Percentiles rank a stretch among this genome's conserved stretches.
Evolutionary conservation across 441 rosid species (phyloP).

Genomic region (Jatropha multifida): DNA sequence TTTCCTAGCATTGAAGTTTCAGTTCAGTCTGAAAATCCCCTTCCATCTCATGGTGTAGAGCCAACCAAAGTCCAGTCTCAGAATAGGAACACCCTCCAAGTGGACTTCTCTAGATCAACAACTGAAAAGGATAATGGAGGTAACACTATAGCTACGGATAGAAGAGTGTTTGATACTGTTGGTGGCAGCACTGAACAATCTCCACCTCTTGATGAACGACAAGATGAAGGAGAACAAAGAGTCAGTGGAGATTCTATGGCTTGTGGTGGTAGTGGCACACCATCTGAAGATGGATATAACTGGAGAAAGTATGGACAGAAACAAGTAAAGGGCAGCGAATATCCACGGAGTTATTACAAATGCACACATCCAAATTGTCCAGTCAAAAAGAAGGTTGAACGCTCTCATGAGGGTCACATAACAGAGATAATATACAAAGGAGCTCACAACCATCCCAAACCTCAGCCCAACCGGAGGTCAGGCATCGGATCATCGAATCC

Average conservation of each 20-base stretch:
- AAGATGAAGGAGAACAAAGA: slow-evolving; percentile 72
- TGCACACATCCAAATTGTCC: slow-evolving; percentile 63
- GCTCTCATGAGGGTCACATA: slow-evolving; percentile 66
- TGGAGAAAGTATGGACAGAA: slow-evolving; percentile 79
- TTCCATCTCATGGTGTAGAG: slow-evolving; percentile 39
- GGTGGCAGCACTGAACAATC: slow-evolving; percentile 48
- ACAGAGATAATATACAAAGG: slow-evolving; percentile 77
- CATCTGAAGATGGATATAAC: slow-evolving; percentile 63
- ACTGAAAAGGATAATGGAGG: slow-evolving; percentile 40
- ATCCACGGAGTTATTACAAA: slow-evolving; percentile 74
- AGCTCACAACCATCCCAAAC: slow-evolving; percentile 60
- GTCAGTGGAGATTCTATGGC: slow-evolving; percentile 54
- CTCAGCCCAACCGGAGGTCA: slow-evolving; percentile 45
- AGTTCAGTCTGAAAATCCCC: slow-evolving; percentile 51
- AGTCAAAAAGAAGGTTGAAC: slow-evolving; percentile 67
- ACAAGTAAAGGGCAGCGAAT: slow-evolving; percentile 72
- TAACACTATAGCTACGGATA: slow-evolving; percentile 35
- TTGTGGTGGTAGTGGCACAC: slow-evolving; percentile 50
- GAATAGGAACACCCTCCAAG: slow-evolving; percentile 34
- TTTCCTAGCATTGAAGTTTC: slow-evolving; percentile 52
- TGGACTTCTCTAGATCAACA: slow-evolving; percentile 39
- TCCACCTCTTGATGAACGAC: slow-evolving; percentile 59
- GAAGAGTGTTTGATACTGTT: slow-evolving; percentile 42
- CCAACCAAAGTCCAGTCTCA: slow-evolving; percentile 40
- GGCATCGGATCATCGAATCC: slow-evolving; percentile 40